Base-by-base conservation (phyloP, 2,329 filamentous ascomycete genomes). In the Alternaria ventricosa region DNA sequence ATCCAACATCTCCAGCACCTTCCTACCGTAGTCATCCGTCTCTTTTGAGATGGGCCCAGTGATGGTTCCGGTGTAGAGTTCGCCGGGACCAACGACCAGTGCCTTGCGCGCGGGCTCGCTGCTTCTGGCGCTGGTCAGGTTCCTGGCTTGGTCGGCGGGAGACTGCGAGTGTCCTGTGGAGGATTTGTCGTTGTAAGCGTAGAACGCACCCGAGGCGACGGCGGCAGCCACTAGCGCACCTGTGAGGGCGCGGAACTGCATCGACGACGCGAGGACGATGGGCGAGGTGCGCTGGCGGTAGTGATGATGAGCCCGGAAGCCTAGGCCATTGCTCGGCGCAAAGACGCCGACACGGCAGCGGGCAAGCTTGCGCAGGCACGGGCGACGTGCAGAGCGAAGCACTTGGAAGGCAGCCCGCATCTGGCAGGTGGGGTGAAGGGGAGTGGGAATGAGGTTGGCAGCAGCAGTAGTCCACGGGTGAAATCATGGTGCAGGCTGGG, bases 1-100 rank as follows among this genome's bases (percentile, higher is more conserved):
- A 11, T 92, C 96, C 81, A 99, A 85, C 95, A 99, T 99, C 84
- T 97, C 95, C 63, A 99, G 85, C 33, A 97, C 91, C 76, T 92
- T 93, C 68, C 91, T 88, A 28, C 94, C 93, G 78, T 91, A 91
- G 77, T 93, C 91, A 81, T 94, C 92, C 4, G 91, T 93, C 73
- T 92, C 88, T 83, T 99, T 99, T 49, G 92, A 92, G 64, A 99
- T 88, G 20, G 95, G 94, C 7, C 90, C 92, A 74, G 97, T 92
- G 63, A 97, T 90, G 9, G 92, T 92, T 23, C 92, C 92, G 11
- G 95, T 96, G 76, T 94, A 95, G 54, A 99, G 88, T 79, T 96
- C 90, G 77, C 97, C 93, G 75, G 94, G 91, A 64, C 95, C 93
- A 56, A 99, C 92, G 45, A 97, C 89, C 23, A 98, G 86, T 20